Evolutionary conservation across 2,329 filamentous ascomycete genomes (phyloP).

Genomic region (Talaromyces sp.): DNA sequence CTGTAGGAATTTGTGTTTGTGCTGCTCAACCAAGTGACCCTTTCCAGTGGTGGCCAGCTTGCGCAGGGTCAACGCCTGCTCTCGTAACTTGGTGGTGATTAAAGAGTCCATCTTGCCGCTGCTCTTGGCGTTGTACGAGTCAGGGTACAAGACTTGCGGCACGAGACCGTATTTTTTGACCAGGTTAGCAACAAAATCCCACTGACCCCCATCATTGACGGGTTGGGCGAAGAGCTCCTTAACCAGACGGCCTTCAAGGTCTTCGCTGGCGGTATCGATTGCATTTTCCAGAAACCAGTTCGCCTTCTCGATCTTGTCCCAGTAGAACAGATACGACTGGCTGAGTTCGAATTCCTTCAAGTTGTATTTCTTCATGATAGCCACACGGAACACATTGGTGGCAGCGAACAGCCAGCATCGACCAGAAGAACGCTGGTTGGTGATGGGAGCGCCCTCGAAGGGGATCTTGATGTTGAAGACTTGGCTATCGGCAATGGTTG

Average conservation of each 20-base stretch:
- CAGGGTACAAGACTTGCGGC: constrained; percentile 73
- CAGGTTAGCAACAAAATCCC: constrained; percentile 86
- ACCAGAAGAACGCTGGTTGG: constrained; percentile 74
- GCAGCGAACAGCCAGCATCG: constrained; percentile 89
- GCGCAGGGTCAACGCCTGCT: constrained; percentile 71
- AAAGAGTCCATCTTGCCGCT: constrained; percentile 65
- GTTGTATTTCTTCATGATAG: constrained; percentile 76
- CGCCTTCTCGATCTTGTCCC: constrained; percentile 87
- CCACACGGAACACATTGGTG: constrained; percentile 87
- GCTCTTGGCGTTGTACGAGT: constrained; percentile 71
- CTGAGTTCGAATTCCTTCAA: constrained; percentile 77
- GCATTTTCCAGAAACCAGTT: constrained; percentile 86
- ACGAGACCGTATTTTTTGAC: constrained; percentile 86
- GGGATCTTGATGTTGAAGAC: constrained; percentile 80
- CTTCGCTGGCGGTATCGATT: constrained; percentile 64
- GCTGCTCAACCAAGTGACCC: constrained; percentile 37
- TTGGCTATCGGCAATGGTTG: constrained; percentile 65
- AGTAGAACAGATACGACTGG: constrained; percentile 84
- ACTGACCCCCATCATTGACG: constrained; percentile 77
- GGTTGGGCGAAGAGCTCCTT: constrained; percentile 63
- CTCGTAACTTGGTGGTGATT: constrained; percentile 79
- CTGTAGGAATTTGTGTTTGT: constrained; percentile 69
- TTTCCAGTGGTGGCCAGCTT: constrained; percentile 40
- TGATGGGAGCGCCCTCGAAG: constrained; percentile 74
- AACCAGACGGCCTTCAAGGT: constrained; percentile 66